phyloP scores from a whole-genome alignment of 306 rosid genomes.

The Prunus mume region DNA sequence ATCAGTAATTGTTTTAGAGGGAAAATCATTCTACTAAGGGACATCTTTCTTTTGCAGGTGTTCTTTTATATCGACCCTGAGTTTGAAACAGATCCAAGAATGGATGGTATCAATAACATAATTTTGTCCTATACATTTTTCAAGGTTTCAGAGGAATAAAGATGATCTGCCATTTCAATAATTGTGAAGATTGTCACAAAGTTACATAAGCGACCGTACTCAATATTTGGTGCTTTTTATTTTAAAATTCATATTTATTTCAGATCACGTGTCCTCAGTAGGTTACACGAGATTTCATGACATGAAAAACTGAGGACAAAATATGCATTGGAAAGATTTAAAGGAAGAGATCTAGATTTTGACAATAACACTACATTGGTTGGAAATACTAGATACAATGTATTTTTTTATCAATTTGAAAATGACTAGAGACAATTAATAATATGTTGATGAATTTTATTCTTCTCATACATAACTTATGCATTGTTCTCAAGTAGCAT shows the following conservation, averaged over 20 bases:
- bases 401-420: too few relatives aligned
- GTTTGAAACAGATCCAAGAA: conserved; percentile 80
- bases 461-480: too few relatives aligned
- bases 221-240: neutral
- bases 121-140: conserved; percentile 89
- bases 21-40: neutral
- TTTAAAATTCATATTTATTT: neutral
- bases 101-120: conserved; percentile 86
- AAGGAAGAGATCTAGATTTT: neutral
- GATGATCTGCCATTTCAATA: neutral
- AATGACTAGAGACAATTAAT: too few relatives aligned
- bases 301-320: too few relatives aligned
- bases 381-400: neutral
- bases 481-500: too few relatives aligned
- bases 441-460: too few relatives aligned
- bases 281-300: neutral
- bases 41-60: conserved; percentile 44
- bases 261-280: neutral
- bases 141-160: conserved; percentile 82
- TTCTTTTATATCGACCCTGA: conserved; percentile 96
- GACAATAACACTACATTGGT: neutral
- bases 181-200: neutral
- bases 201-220: neutral
- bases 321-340: neutral
- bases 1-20: neutral